Base-by-base conservation (phyloP, 768 basidiomycete genomes). In the Lactifluus pinguis region DNA sequence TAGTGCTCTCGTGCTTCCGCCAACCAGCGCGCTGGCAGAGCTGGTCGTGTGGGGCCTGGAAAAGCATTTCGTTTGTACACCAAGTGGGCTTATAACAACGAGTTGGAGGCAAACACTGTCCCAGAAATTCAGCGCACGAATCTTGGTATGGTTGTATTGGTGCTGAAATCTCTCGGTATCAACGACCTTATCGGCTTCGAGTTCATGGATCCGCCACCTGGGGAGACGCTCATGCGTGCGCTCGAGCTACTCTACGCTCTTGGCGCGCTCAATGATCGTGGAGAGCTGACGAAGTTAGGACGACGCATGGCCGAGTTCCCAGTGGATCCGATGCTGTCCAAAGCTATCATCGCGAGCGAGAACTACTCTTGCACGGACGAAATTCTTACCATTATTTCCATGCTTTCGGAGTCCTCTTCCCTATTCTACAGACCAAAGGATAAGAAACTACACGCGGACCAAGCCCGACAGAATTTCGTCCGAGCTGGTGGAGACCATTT, bases 81-180 rank as follows among this genome's bases (percentile, higher is more conserved):
- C 19, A 98, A 98, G 72, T 98, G 95, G 92, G 97, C 97, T 0
- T 99, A 87, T 70, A 76, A 84, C 50, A 98, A 98, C 73, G 97
- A 99, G 72, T 78, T 99, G 47, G 92, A 98, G 69, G 90, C 92
- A 67, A 95, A 97, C 71, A 98, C 97, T 1, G 88, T 98, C 0
- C 97, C 97, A 21, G 97, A 99, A 73, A 99, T 99, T 58, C 97
- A 98, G 69, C 85, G 97, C n/a, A 98, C 97, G 19, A 99, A 98
- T 70, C 77, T 99, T 52, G 94, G 89, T 53, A 93, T 89, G 84
- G 94, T 95, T 13, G 95, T 99, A 5, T 78, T 99, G 17, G 75
- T 98, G 66, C 83, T 99, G 61, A 99, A 99, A 73, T 95, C 92
- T 0, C 78, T 99, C 44, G 97, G 97, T 30, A 98, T 99, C 77